Evolutionary conservation across 257 asterid genomes (phyloP).

Genomic region (Fraxinus pennsylvanica): DNA sequence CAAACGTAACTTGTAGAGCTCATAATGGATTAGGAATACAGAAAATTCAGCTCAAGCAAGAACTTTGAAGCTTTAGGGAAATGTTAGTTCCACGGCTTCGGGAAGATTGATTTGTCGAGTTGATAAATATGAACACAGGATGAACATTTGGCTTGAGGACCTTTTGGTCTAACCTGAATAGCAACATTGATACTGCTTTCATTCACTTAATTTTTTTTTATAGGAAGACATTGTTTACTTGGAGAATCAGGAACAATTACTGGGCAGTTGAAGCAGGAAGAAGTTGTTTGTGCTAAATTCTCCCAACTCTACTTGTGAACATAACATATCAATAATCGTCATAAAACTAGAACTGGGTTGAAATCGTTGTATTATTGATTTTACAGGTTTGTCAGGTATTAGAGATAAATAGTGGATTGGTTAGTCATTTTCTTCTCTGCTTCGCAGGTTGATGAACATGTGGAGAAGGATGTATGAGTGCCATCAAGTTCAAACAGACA

Average conservation of each 20-base stretch:
- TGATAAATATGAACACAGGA: not conserved
- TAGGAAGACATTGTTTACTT: not conserved
- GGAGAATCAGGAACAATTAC: too few relatives aligned
- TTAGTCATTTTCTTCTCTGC: not conserved
- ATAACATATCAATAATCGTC: too few relatives aligned
- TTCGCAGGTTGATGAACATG: conserved; percentile 71
- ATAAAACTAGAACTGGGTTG: too few relatives aligned
- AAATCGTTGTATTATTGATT: too few relatives aligned
- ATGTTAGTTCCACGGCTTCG: not conserved
- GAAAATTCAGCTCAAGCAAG: not conserved
- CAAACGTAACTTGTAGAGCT: too few relatives aligned
- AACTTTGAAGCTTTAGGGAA: not conserved
- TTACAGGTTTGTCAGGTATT: too few relatives aligned
- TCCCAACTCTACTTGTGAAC: too few relatives aligned
- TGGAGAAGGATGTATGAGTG: conserved; percentile 99
- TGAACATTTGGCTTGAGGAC: not conserved
- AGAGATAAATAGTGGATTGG: too few relatives aligned
- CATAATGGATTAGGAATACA: not conserved
- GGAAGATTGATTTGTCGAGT: not conserved
- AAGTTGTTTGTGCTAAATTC: too few relatives aligned
- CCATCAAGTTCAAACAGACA: conserved; percentile 95
- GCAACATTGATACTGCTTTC: not conserved
- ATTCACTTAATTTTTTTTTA: too few relatives aligned
- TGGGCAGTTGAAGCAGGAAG: too few relatives aligned
- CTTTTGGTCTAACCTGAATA: not conserved